These are phyloP conservation scores for Cryoendolithus antarcticus DNA, from an alignment of 2,329 filamentous ascomycete genomes.

Conservation along the genomic window DNA sequence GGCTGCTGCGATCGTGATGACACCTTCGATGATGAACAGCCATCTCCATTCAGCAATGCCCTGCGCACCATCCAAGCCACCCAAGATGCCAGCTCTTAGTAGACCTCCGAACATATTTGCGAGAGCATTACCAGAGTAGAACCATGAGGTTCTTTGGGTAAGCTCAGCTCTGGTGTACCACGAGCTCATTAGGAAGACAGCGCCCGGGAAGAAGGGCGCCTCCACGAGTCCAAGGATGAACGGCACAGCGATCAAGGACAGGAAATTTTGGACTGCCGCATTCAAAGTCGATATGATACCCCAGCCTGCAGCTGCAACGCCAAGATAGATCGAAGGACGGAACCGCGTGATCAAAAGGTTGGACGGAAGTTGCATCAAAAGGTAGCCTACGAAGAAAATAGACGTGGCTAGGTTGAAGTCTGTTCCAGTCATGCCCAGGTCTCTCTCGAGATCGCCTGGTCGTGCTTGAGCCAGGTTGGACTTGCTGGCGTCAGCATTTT, in stretches of 20 bases:
- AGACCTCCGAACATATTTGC: slow-evolving; percentile 41
- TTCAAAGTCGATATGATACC: slow-evolving; percentile 33
- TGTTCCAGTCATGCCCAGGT: slow-evolving; percentile 42
- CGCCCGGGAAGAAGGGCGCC: slow-evolving; percentile 40
- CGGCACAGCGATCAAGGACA: slow-evolving; percentile 32
- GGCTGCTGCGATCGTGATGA: slow-evolving; percentile 10
- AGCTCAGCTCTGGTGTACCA: slow-evolving; percentile 40
- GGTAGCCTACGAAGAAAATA: slow-evolving; percentile 47
- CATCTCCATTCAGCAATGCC: slow-evolving; percentile 31
- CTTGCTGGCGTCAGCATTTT: slow-evolving; percentile 4
- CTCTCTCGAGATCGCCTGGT: slow-evolving; percentile 40
- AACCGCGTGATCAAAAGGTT: slow-evolving; percentile 46
- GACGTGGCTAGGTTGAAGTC: slow-evolving; percentile 46
- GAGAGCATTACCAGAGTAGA: slow-evolving; percentile 20
- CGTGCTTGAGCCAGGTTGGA: slow-evolving; percentile 43
- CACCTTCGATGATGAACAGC: slow-evolving; percentile 29
- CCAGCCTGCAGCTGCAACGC: slow-evolving; percentile 34
- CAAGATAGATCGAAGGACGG: slow-evolving; percentile 42
- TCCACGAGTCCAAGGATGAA: slow-evolving; percentile 39
- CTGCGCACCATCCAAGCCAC: slow-evolving; percentile 15
- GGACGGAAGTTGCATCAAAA: slow-evolving; percentile 50
- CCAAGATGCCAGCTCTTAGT: slow-evolving; percentile 37
- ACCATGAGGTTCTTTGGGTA: slow-evolving; percentile 12
- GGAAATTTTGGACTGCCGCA: slow-evolving; percentile 32
- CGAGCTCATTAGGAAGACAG: slow-evolving; percentile 35